These are phyloP conservation scores for Acer campestre DNA, from an alignment of 345 rosid genomes.

Conservation along the genomic window DNA sequence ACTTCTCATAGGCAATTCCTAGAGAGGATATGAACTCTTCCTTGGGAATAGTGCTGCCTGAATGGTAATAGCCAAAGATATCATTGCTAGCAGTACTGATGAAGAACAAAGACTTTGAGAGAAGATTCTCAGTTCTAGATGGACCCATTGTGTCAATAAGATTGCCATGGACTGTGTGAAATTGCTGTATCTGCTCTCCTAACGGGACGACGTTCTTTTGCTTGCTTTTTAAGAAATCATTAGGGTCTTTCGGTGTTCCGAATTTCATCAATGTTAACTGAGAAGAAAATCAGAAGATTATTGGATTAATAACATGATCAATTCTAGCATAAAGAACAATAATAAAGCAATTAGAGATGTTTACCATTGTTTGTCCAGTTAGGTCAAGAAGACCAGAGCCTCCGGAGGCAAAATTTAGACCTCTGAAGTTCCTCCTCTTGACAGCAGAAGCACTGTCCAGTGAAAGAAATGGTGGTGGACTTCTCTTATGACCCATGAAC, in stretches of 20 bases:
- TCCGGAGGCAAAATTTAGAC: constrained; percentile 59
- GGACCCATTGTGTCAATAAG: constrained; percentile 27
- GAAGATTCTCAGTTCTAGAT: constrained; percentile 22
- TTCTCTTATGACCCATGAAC: constrained; percentile 44
- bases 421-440: constrained; percentile 34
- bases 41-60: constrained; percentile 24
- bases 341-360: neutral
- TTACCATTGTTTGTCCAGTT: constrained; percentile 33
- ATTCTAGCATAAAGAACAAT: neutral
- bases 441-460: constrained; percentile 27
- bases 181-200: constrained; percentile 43
- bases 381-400: constrained; percentile 48
- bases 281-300: neutral
- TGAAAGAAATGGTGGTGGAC: constrained; percentile 48
- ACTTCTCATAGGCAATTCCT: constrained; percentile 33
- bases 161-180: constrained; percentile 18
- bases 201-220: constrained; percentile 35
- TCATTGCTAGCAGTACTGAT: constrained; percentile 61
- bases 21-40: constrained; percentile 38
- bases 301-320: neutral
- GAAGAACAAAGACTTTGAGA: constrained; percentile 48
- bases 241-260: neutral
- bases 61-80: constrained; percentile 35
- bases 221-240: neutral
- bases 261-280: constrained; percentile 15